Evolutionary conservation across 1,139 yeast species (phyloP), one percentile per base, ranked within the genome.

Genomic region (Candida sp.): DNA sequence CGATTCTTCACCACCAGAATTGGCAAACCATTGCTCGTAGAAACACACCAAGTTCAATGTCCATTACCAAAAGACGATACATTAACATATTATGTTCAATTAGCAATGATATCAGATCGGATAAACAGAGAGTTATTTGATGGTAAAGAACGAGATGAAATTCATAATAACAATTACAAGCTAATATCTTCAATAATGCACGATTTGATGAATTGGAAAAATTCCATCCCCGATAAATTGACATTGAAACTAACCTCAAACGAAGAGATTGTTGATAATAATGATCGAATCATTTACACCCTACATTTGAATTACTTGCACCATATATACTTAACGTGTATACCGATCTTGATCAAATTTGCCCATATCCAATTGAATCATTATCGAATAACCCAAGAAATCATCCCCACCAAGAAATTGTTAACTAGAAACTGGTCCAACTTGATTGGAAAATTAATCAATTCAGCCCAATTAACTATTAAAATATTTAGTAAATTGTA

Each of bases 241-340:
- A 48, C 48, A 34, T 46, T 63, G 4, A 42, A 45, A 33, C 33
- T 51, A 3, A 50, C 58, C 15, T 40, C 37, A 43, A 15, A 36
- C 27, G 4, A 22, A 39, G 25, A 41, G 37, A 37, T 37, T 21
- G 19, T 37, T 21, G 50, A 50, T 29, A 49, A 49, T 23, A 47
- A 47, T 22, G 53, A 56, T 39, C 45, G 68, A 33, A 48, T 60
- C 25, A 49, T 60, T 5, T 60, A 60, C 38, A 57, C 66, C 23
- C 45, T 63, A 25, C 67, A 63, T 45, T 55, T 63, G 42, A 63
- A 63, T 41, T 62, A 63, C 40, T 48, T 63, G 5, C 68, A 63
- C 48, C 66, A 62, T 41, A 58, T 63, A 4, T 60, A 63, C 42
- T 47, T 63, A 21, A 52, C 64, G 8, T 57, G 60, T 40, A 55